A percentile compares a stretch with the other conserved stretches of the same genome.
Conservation (phyloP, 441 rosid species). For the Pelargonium fulgidum region DNA sequence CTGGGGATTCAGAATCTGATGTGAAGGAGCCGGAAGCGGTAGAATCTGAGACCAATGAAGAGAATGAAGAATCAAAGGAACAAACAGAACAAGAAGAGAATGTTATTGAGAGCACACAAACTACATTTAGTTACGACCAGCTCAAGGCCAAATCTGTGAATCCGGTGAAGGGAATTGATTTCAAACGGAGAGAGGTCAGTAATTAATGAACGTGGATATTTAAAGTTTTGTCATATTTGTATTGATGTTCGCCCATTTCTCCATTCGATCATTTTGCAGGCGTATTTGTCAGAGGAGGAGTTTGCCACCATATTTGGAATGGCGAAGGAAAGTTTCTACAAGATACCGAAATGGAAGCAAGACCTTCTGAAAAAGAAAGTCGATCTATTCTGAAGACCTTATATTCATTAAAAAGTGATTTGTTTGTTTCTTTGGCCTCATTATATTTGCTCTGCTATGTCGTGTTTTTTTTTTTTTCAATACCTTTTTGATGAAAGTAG, state of each 20-base stretch:
- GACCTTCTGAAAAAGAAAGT: constrained; percentile 84
- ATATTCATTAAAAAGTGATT: constrained; percentile 13
- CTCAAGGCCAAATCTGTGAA: constrained; percentile 79
- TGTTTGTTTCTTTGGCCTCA: constrained; percentile 20
- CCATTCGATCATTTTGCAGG: constrained; percentile 37
- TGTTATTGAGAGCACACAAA: constrained; percentile 28
- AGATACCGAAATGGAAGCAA: constrained; percentile 93
- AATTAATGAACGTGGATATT: neutral
- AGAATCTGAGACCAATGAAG: constrained; percentile 38
- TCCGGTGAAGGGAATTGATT: constrained; percentile 63
- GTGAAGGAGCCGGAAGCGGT: constrained; percentile 48
- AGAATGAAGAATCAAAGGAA: constrained; percentile 35
- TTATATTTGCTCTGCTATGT: constrained; percentile 24
- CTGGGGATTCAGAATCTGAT: constrained; percentile 40
- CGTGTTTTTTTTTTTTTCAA: constrained; percentile 20
- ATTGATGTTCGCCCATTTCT: constrained; percentile 4
- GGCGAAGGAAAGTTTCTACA: constrained; percentile 54
- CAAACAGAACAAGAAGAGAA: constrained; percentile 36
- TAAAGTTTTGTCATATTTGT: neutral
- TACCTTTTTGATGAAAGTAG: constrained; percentile 27
- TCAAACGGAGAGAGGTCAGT: constrained; percentile 82
- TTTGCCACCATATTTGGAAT: constrained; percentile 64
- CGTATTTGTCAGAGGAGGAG: constrained; percentile 83
- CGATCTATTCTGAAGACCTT: constrained; percentile 62
- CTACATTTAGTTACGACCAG: constrained; percentile 72